Evolutionary conservation across 768 basidiomycete species (phyloP), one percentile per base, ranked within the genome.

Genomic region (Russula emetica): DNA sequence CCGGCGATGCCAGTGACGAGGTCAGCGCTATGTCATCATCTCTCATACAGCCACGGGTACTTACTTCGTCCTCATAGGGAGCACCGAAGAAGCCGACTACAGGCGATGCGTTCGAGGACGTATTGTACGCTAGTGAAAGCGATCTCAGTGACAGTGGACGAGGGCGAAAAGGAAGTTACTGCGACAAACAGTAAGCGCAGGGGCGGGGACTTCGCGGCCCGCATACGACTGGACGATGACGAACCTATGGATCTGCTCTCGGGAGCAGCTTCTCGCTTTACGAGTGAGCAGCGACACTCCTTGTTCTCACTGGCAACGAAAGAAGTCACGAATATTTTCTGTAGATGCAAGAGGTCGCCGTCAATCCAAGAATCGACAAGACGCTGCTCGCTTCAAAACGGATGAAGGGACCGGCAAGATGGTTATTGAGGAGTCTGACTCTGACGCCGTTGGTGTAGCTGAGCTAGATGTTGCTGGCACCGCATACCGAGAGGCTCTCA

Each of bases 101-200:
- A 40, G 92, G 93, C 18, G 90, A 94, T 72, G 94, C 95, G 0
- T 99, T 98, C 67, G 95, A 99, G 72, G 95, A 99, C 71, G 92
- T 98, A 0, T 78, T 99, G 30, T 98, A 98, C 73, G 95, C 94
- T 47, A 96, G 93, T 71, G 97, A 98, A 71, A 94, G 92, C 68
- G 95, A 98, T 71, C 75, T 88, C 36, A 88, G 86, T 2, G 86
- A 87, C 66, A 84, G 82, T 66, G 87, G 87, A 88, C 47, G 83
- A 84, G 50, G 85, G 89, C 59, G 79, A 77, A 34, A 66, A 72
- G 13, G 71, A 69, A 11, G 67, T 16, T 26, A 14, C 71, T 9
- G 80, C 76, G 59, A 77, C 74, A 60, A 77, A 74, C 66, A 72
- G 75, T 30, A 78, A 77, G 63, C 72, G 68, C 32, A 79, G 76